These are phyloP conservation scores for Lenwebbia sp. DNA, from an alignment of 345 rosid genomes.

Conservation along the genomic window DNA sequence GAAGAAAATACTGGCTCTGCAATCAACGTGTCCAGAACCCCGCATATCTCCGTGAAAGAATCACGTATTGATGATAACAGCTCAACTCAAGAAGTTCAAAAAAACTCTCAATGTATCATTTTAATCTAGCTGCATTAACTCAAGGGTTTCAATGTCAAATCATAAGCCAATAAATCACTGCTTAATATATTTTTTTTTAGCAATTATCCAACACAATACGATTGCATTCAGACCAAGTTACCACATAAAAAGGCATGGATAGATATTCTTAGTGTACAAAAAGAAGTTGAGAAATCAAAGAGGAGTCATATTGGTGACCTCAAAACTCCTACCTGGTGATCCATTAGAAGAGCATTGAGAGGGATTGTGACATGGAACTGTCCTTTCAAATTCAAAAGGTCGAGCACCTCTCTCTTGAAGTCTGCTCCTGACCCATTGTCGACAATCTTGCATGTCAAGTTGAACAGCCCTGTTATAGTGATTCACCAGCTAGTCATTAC, in stretches of 20 bases:
- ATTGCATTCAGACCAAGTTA: not conserved
- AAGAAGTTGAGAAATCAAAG: not conserved
- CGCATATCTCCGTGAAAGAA: not conserved
- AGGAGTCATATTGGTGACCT: not conserved
- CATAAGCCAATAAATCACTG: not conserved
- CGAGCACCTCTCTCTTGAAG: slow-evolving; percentile 51
- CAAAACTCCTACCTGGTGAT: slow-evolving; percentile 21
- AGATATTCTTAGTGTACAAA: not conserved
- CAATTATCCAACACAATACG: not conserved
- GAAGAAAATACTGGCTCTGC: not conserved
- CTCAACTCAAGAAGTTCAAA: not conserved
- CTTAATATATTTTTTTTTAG: not conserved
- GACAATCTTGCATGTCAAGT: slow-evolving; percentile 50
- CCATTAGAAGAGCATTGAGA: slow-evolving; percentile 19
- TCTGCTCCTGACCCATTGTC: slow-evolving; percentile 53
- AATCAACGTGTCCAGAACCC: not conserved
- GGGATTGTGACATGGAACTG: slow-evolving; percentile 53
- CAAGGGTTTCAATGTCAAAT: not conserved
- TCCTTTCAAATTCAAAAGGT: slow-evolving; percentile 62
- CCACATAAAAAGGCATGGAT: not conserved
- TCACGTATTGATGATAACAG: not conserved
- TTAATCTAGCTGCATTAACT: not conserved
- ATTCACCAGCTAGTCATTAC: not conserved
- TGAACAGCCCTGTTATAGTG: slow-evolving; percentile 21
- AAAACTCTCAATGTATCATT: not conserved